Evolutionary conservation across 2,329 filamentous ascomycete genomes (phyloP).

Genomic region (Zymoseptoria passerinii): DNA sequence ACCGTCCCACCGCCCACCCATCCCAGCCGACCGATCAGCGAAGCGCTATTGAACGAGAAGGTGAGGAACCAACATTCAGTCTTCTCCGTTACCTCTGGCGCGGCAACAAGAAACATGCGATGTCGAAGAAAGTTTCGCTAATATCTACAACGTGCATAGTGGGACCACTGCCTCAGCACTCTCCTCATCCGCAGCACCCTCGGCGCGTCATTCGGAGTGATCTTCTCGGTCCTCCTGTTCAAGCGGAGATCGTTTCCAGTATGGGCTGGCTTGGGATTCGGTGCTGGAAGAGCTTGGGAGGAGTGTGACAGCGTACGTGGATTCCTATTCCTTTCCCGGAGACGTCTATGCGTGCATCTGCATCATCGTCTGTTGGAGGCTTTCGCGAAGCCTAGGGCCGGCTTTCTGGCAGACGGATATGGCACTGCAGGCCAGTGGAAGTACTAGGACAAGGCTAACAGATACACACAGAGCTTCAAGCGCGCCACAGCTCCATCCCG

Average conservation of each 20-base stretch:
- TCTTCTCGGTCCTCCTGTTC: conserved; percentile 97
- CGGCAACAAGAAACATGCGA: background rate
- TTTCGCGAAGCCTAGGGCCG: background rate
- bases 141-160: conserved; percentile 48
- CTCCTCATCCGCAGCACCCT: conserved; percentile 93
- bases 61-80: conserved; percentile 44
- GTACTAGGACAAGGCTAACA: conserved; percentile 3
- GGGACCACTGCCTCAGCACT: conserved; percentile 97
- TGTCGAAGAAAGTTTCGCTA: conserved; percentile 17
- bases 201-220: conserved; percentile 92
- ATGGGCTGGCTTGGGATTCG: conserved; percentile 89
- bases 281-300: conserved; percentile 92
- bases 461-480: conserved; percentile 42
- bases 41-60: conserved; percentile 98
- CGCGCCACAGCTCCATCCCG: conserved; percentile 40
- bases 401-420: background rate
- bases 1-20: conserved; percentile 58
- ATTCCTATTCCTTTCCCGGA: background rate
- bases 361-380: background rate
- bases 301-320: conserved; percentile 73
- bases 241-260: conserved; percentile 97
- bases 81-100: background rate
- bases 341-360: background rate
- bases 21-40: conserved; percentile 74
- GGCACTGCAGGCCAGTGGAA: background rate